phyloP scores from a whole-genome alignment of 441 rosid species.

The Adansonia rubrostipa region DNA sequence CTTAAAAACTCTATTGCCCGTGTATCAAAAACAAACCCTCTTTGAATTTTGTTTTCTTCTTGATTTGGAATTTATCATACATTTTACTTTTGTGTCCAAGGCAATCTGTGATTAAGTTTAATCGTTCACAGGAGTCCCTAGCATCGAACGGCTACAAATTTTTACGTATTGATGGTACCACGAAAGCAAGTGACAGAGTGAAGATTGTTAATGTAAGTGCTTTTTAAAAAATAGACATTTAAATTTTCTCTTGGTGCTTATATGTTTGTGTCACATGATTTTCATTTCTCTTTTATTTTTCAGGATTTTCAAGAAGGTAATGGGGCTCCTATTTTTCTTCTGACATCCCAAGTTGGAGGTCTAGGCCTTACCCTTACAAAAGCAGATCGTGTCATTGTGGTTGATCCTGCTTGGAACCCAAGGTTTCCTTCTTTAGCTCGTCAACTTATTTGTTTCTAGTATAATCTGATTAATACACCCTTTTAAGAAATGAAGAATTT shows the following conservation, averaged over 20 bases:
- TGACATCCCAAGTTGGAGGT: conserved; percentile 98
- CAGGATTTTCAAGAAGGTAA: conserved; percentile 88
- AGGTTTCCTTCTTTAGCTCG: conserved; percentile 51
- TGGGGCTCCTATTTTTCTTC: conserved; percentile 83
- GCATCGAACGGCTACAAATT: conserved; percentile 63
- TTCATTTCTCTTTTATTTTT: conserved; percentile 27
- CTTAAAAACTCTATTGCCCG: neutral
- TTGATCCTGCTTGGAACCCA: conserved; percentile 99
- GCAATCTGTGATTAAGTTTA: conserved; percentile 18
- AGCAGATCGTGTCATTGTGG: conserved; percentile 96
- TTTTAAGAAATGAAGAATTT: conserved; percentile 6
- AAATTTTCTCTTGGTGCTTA: neutral
- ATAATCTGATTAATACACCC: neutral
- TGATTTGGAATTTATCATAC: conserved; percentile 10
- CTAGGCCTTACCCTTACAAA: conserved; percentile 95
- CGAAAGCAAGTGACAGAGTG: conserved; percentile 82
- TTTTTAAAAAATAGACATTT: neutral
- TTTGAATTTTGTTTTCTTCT: neutral
- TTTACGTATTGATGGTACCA: conserved; percentile 92
- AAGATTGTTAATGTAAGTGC: conserved; percentile 79
- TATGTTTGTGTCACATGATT: conserved; percentile 8
- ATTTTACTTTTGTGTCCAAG: neutral
- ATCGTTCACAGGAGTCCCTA: conserved; percentile 64
- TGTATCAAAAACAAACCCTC: neutral
- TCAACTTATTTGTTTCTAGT: conserved; percentile 19